Base-by-base conservation (phyloP, 2,329 filamentous ascomycete genomes). In the Fusarium goolgardi region DNA sequence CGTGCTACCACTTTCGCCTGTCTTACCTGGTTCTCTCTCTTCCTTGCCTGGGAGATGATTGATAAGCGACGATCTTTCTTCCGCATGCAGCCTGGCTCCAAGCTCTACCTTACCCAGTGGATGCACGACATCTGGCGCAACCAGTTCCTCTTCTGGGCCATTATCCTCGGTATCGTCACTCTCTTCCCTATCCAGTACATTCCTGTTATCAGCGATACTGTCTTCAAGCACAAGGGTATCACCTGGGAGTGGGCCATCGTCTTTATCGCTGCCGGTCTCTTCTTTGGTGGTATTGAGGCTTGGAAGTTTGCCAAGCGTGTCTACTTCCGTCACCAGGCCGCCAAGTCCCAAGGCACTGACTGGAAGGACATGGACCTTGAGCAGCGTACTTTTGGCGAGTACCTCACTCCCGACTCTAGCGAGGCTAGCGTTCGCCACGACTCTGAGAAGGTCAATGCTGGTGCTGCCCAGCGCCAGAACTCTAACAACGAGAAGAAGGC, bases 21-120 rank as follows among this genome's bases (percentile, higher is more conserved):
- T 69, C 83, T 93, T 53, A 93, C 90, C 0, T 93, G 91, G 90
- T 90, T 90, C 70, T 89, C 90, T 1, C 84, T 93, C 20, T 91
- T 93, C 81, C 82, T 92, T 7, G 91, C 91, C 0, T 94, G 91
- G 91, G 90, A 94, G 76, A 90, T 92, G 85, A 84, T 92, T 62
- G 85, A 91, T 72, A 85, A 90, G 79, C 88, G 91, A 23, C 86
- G 89, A 43, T 90, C 86, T 10, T 91, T 94, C 81, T 93, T 94
- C 85, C 84, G 86, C 71, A 91, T 93, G 87, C 86, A 91, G 72
- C 88, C 90, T 0, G 81, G 82, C 18, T 86, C 84, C 25, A 87
- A 85, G 72, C 80, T 79, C 59, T 87, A 88, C 74, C 83, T 90
- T 58, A 89, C 87, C 0, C 87, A 91, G 72, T 92, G 90, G 89